Base-by-base conservation (phyloP, 1,139 yeast species). In the Blastobotrys raffinosifermentans region DNA sequence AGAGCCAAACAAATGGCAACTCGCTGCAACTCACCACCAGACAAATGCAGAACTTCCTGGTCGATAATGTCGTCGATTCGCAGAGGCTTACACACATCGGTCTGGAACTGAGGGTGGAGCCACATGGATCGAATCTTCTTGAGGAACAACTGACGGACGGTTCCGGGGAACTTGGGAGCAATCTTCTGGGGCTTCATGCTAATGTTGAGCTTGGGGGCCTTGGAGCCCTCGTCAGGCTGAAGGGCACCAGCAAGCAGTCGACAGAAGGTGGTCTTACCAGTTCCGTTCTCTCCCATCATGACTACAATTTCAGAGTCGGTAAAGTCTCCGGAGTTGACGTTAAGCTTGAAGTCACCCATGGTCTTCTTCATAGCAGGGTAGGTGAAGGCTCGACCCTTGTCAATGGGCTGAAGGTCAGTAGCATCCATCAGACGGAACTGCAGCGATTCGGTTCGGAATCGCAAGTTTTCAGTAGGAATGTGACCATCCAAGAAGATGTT, bases 221-320 rank as follows among this genome's bases (percentile, higher is more conserved):
- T 75, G 47, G 67, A 65, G 41, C 86, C 86, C 49, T 76, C 75
- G 64, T 89, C 96, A 27, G 97, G 93, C 35, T 84, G 72, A 50
- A 84, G 72, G 31, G 86, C 86, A 57, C 98, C 98, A 15, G 98
- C 97, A 54, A 91, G 73, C 58, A 91, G 70, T 62, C 82, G 84
- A 74, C 96, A 89, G 71, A 91, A 81, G 6, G 98, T 91, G 30
- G 98, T 91, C 70, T 91, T 91, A 72, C 98, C 98, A 17, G 98
- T 91, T 70, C 98, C 98, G 63, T 91, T 91, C 70, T 91, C 98
- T 62, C 98, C 98, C 95, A 91, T 89, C 96, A 91, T 86, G 43
- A 91, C 98, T 58, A 91, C 75, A 55, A 91, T 91, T 69, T 91
- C 98, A 30, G 96, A 85, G 63, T 91, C 94, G 43, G 94, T 82